Base-by-base conservation (phyloP, 2,329 filamentous ascomycete species). In the Cryphonectria parasitica region DNA sequence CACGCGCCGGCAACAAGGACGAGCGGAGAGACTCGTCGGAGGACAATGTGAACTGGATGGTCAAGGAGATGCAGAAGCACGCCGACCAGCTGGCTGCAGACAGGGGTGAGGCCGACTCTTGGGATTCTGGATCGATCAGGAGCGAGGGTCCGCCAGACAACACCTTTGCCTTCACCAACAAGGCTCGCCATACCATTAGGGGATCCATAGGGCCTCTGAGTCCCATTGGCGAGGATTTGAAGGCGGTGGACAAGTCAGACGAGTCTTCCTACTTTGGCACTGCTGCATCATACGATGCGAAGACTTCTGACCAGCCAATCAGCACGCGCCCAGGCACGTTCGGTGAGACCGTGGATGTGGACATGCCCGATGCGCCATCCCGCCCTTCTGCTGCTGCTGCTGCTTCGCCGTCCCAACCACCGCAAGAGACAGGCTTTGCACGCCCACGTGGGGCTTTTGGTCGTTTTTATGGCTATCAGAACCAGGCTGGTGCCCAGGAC, bases 21-120 rank as follows among this genome's bases (percentile, higher is more conserved):
- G 75, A 78, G 36, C 83, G 88, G 70, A 86, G 89, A 56, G 89
- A 90, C 76, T 89, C 89, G 63, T 90, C 89, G 2, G 87, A 88
- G 65, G 85, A 89, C 75, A 86, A 88, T 66, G 84, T 87, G 71
- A 82, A 88, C 70, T 95, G 92, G 90, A 93, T 94, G 77, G 86
- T 96, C 77, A 88, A 90, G 76, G 91, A 94, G 75, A 92, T 96
- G 91, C 91, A 93, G 75, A 87, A 90, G 75, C 91, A 95, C 79
- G 91, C 90, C 66, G 89, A 93, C 75, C 84, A 90, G 75, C 79
- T 90, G 64, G 86, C 89, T 39, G 66, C 69, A 19, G 78, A 78
- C 31, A 75, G 76, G 70, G 66, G 78, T 68, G 76, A 78, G 72
- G 80, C 78, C 76, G 66, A 67, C 22, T 67, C 56, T 5, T 62